Evolutionary conservation across 2,329 filamentous ascomycete species (phyloP).

Genomic region (Claviceps spartinae): DNA sequence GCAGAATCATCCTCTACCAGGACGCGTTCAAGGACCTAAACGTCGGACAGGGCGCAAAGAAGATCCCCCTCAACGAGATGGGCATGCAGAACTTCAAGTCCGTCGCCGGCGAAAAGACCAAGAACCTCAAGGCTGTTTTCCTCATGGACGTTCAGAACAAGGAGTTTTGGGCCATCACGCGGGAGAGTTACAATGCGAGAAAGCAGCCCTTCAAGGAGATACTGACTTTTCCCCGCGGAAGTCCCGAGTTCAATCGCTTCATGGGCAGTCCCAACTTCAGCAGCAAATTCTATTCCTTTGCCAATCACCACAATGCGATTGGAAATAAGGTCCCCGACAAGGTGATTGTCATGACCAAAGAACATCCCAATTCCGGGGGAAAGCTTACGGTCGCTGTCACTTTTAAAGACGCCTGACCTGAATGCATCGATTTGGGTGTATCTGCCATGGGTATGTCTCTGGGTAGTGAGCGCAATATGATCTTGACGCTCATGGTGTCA

Average conservation of each 20-base stretch:
- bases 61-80: slow-evolving; percentile 1
- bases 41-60: neutral
- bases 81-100: slow-evolving; percentile 1
- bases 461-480: too few species aligned
- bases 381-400: neutral
- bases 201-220: neutral
- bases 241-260: neutral
- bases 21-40: neutral
- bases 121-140: neutral
- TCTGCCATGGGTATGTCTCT: too few species aligned
- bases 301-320: neutral
- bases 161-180: slow-evolving; percentile 2
- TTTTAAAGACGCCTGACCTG: neutral
- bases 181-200: neutral
- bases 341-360: neutral
- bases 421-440: neutral
- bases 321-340: neutral
- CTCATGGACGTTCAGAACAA: slow-evolving; percentile 2
- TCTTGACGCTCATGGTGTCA: too few species aligned
- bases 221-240: neutral
- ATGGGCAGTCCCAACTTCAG: slow-evolving; percentile 1
- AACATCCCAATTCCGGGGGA: neutral
- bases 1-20: neutral
- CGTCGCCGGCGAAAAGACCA: neutral
- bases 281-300: slow-evolving; percentile 1